phyloP scores from a whole-genome alignment of 2,329 filamentous ascomycete species.

The Monilinia vaccinii-corymbosi region DNA sequence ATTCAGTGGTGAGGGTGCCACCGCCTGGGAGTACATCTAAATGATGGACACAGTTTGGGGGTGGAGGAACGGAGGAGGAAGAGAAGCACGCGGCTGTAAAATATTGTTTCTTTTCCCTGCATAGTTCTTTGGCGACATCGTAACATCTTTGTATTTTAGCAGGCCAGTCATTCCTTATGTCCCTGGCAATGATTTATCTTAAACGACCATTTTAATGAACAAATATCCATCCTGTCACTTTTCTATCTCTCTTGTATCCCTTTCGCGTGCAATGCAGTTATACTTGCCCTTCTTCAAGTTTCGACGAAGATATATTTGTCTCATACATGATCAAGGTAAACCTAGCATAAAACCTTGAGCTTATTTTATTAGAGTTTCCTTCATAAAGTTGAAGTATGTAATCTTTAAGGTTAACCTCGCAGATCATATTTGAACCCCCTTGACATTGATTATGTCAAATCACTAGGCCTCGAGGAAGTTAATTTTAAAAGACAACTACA shows the following conservation, averaged over 20 bases:
- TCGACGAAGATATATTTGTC: too few species aligned
- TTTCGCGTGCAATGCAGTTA: too few species aligned
- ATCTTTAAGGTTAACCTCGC: too few species aligned
- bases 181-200: constrained; percentile 25
- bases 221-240: neutral
- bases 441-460: too few species aligned
- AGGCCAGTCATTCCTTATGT: constrained; percentile 15
- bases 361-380: too few species aligned
- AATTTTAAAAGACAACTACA: neutral
- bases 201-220: neutral
- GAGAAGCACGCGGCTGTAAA: neutral
- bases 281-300: too few species aligned
- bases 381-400: too few species aligned
- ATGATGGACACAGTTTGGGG: neutral
- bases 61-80: neutral
- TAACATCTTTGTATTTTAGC: neutral
- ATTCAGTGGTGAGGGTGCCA: neutral
- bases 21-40: constrained; percentile 1
- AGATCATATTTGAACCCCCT: too few species aligned
- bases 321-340: too few species aligned
- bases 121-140: neutral
- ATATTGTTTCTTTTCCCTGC: neutral
- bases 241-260: neutral
- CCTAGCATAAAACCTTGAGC: too few species aligned
- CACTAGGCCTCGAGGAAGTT: neutral